Evolutionary conservation across 371 early-diverging fungal species (phyloP), one percentile per base, ranked within the genome.

Genomic region (Chytridium lagenaria): DNA sequence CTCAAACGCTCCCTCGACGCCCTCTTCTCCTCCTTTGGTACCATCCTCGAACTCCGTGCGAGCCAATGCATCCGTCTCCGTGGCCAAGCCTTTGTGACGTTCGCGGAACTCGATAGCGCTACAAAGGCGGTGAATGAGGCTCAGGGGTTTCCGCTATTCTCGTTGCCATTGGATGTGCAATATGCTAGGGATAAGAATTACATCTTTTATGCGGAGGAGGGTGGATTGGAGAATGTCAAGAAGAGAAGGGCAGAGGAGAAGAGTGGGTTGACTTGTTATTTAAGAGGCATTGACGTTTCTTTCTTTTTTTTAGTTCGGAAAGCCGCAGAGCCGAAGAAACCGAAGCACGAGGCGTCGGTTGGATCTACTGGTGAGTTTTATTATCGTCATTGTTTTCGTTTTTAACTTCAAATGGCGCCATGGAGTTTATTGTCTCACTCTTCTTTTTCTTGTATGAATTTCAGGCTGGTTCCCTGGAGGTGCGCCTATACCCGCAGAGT

Each of bases 71-170:
- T 93, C 66, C 84, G 85, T 57, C 86, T 90, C 84, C 86, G 92
- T 59, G 95, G 95, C 31, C 95, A 95, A 75, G 95, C 94, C 0
- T 95, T 92, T 79, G 80, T 95, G 16, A 88, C 88, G 0, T 94
- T 86, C 69, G 81, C 82, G 64, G 77, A 86, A 19, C 80, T 81
- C 26, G 93, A 91, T 23, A 72, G 83, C 31, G 94, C 94, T 5
- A 77, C 76, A 22, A 78, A 73, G 67, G 90, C 91, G 1, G 65
- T 89, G 59, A 67, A 76, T 61, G 88, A 86, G 51, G 80, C 87
- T 10, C 83, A 91, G 40, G 90, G 88, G 1, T 87, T 86, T 67
- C 77, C 87, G 67, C 74, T 91, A 55, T 89, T 83, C 70, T 79
- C 71, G 15, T 83, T 87, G 70, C 89, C 88, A 33, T 80, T 88